Base-by-base conservation (phyloP, 1,284 basidiomycete species). In the Volvariella surrecta region DNA sequence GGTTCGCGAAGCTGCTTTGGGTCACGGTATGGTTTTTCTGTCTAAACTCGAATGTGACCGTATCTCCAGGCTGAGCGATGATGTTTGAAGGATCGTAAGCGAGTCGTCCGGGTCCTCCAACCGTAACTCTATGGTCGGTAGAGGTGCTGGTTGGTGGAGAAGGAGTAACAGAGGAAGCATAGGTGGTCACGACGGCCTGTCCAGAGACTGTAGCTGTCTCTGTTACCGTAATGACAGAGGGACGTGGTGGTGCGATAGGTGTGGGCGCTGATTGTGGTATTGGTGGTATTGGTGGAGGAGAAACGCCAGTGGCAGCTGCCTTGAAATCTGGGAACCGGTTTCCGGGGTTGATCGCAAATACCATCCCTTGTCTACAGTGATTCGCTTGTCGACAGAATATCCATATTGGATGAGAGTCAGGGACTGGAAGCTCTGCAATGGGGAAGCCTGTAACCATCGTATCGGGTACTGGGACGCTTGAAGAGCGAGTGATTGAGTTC, bases 341-440 rank as follows among this genome's bases (percentile, higher is more conserved):
- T 9, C 70, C 74, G 2, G 76, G 73, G 57, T 81, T 81, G 50
- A 80, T 62, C 15, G 77, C 75, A 55, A 80, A 80, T 20, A 81
- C 76, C 79, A 80, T 81, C 11, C 78, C 78, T 46, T 68, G 61
- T 42, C 62, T 51, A 48, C 71, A 73, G 48, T 73, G 70, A 40
- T 55, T 58, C 10, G 51, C 55, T 48, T 69, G 68, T 3, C 52
- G 53, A 48, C 78, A 80, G 61, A 70, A 82, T 16, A 76, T 67
- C 81, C 81, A 83, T 34, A 77, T 62, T 0, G 79, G 75, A 40
- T 71, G 67, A 2, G 62, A 66, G 53, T 69, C 64, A 16, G 58
- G 43, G 3, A 77, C 66, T 3, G 55, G 62, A 44, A 70, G 63
- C 43, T 67, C 57, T 1, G 70, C 73, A 11, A 61, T 57, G 3